Conservation (phyloP, 225 moss, liverwort and hornwort genomes). For the Marchantia paleacea region DNA sequence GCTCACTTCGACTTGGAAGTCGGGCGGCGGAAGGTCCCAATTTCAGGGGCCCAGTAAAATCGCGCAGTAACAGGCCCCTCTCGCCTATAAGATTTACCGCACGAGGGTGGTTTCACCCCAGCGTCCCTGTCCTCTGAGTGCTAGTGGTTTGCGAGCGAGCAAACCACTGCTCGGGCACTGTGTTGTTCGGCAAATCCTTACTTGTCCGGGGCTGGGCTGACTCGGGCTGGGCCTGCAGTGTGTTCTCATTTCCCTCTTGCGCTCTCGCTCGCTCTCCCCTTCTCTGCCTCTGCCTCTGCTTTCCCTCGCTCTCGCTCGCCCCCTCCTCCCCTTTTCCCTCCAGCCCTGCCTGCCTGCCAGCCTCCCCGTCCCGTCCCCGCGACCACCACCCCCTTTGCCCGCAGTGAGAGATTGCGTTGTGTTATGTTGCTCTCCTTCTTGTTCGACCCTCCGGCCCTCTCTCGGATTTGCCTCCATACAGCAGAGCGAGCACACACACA, state of each 20-base stretch:
- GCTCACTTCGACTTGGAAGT: no score
- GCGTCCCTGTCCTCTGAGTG: not conserved
- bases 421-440: conserved; percentile 2
- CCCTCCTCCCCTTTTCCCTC: not conserved
- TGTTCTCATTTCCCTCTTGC: not conserved
- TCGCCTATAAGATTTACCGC: no score
- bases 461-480: not conserved
- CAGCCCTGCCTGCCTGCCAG: not conserved
- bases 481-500: not conserved
- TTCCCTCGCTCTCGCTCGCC: no score
- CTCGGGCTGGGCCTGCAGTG: not conserved
- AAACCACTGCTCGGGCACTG: not conserved
- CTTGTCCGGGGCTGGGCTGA: not conserved
- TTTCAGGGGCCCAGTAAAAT: no score
- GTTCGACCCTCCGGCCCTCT: not conserved
- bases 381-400: conserved; percentile 1
- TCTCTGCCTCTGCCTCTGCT: not conserved
- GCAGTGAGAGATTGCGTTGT: not conserved
- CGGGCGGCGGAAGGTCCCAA: no score
- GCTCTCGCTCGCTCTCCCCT: not conserved
- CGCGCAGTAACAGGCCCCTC: no score
- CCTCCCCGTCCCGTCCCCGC: not conserved
- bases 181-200: not conserved
- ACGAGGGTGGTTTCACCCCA: no score
- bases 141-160: not conserved